Evolutionary conservation across 2,329 filamentous ascomycete genomes (phyloP), one percentile per base, ranked within the genome.

Genomic region (Cladobotryum protrusum): DNA sequence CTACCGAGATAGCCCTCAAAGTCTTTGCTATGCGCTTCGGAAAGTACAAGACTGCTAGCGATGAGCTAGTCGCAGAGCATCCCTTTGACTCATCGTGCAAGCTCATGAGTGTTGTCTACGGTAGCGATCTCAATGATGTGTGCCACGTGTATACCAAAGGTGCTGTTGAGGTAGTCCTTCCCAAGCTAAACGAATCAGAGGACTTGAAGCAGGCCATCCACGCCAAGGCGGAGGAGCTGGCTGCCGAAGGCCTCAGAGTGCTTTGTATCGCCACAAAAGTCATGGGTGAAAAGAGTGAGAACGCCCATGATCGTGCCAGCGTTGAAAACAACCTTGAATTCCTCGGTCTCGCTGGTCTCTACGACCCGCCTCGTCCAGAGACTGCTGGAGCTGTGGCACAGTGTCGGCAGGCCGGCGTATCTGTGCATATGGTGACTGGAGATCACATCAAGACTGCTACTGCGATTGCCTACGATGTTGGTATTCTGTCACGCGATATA

Each of bases 1-100:
- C 83, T 3, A 89, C 86, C 3, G 85, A 89, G 57, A 86, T 89
- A 52, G 85, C 86, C 11, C 78, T 89, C 14, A 83, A 86, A 55
- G 84, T 88, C 9, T 84, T 89, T 53, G 83, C 85, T 43, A 82
- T 83, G 69, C 80, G 85, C 15, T 87, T 87, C 57, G 74, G 76
- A 29, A 74, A 75, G 52, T 73, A 70, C 46, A 76, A 76, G 61
- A 62, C 64, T 18, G 66, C 66, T n/a, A 58, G 63, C 19, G 72
- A 75, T 49, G 65, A 67, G 36, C 67, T 83, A 41, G 59, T 86
- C 9, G 77, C 80, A 1, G 86, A 89, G 59, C 84, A 84, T 48
- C 84, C 85, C 2, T 89, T 89, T 59, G 85, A 89, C 62, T 87
- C 84, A 0, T 79, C 80, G 35, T 79, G 85, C 65, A 89, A 89